Evolutionary conservation across 2,329 filamentous ascomycete species (phyloP), one percentile per base, ranked within the genome.

Genomic region (Fusarium sublunatum): DNA sequence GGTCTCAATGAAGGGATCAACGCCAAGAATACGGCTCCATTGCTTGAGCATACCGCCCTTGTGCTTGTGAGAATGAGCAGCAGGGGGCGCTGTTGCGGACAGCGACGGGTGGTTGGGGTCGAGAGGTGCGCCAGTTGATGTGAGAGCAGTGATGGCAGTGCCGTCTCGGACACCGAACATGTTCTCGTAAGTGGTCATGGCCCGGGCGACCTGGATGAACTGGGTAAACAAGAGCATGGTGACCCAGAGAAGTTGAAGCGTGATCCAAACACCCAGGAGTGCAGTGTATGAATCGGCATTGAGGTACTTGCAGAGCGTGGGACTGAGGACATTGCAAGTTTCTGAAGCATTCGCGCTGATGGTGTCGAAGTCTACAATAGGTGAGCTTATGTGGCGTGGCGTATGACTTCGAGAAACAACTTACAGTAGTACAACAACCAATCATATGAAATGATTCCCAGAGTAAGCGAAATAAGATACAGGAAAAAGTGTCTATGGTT

Each of bases 191-290:
- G 95, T 99, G 1, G 95, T 99, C 82, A 96, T 90, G 54, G 93
- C 96, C 60, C 93, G 88, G 0, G 93, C 91, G 47, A 99, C 89
- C 74, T 99, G 95, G 46, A 97, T 84, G 47, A 97, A 88, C 74
- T 99, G 96, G 6, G 98, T 96, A 64, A 93, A 90, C 58, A 97
- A 84, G 31, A 99, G 88, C 93, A 99, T 98, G n/a, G 90, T 89
- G 3, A 98, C 92, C 95, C 95, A 99, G 19, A 92, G 90, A 29
- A 97, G 84, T 76, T 99, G 96, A 39, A 97, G 81, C 3, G 86
- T 84, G 7, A 86, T 85, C 95, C 95, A 99, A 26, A 91, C 78
- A 11, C 86, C 86, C 19, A 97, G 82, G 10, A 96, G 81, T 25
- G 97, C 84, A 1, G 91, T 94, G 74, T 94, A 97, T 0, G 92